A percentile compares a stretch with the other conserved stretches of the same genome.
Evolutionary conservation across 306 rosid genomes (phyloP).

Genomic region (Quercus ilex): DNA sequence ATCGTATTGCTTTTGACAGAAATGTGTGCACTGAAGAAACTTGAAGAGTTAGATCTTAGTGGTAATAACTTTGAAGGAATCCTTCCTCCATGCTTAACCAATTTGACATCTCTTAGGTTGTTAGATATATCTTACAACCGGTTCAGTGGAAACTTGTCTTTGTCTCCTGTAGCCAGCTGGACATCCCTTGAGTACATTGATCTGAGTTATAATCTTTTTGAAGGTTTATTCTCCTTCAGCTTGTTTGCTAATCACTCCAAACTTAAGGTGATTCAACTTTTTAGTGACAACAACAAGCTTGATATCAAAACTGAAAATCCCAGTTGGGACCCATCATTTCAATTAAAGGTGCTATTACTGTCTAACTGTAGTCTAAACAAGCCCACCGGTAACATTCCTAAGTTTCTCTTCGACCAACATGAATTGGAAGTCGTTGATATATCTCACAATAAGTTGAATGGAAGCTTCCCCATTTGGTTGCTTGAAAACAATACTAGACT

Average conservation of each 20-base stretch:
- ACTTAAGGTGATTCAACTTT: conserved; percentile 6
- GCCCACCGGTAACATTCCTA: not conserved
- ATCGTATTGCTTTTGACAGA: not conserved
- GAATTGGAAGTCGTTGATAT: not conserved
- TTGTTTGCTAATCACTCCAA: conserved; percentile 23
- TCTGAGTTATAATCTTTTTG: not conserved
- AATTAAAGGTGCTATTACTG: not conserved
- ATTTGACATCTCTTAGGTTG: not conserved
- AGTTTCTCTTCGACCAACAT: conserved; percentile 23
- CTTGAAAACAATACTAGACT: conserved; percentile 25
- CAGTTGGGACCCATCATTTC: conserved; percentile 26
- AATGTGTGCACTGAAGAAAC: conserved; percentile 1
- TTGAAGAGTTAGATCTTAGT: conserved; percentile 2
- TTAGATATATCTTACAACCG: not conserved
- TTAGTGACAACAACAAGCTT: not conserved
- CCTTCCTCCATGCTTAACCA: conserved; percentile 7
- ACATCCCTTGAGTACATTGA: conserved; percentile 9
- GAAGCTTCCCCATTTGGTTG: conserved; percentile 24
- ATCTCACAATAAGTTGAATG: conserved; percentile 15
- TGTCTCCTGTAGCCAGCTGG: conserved; percentile 5
- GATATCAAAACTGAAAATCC: conserved; percentile 11
- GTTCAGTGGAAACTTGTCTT: conserved; percentile 8
- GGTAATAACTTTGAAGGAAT: not conserved
- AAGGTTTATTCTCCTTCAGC: conserved; percentile 26
- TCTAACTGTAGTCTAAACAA: not conserved